Evolutionary conservation across 805 yeast species (phyloP), one percentile per base, ranked within the genome.

Genomic region (Kazachstania taianensis): DNA sequence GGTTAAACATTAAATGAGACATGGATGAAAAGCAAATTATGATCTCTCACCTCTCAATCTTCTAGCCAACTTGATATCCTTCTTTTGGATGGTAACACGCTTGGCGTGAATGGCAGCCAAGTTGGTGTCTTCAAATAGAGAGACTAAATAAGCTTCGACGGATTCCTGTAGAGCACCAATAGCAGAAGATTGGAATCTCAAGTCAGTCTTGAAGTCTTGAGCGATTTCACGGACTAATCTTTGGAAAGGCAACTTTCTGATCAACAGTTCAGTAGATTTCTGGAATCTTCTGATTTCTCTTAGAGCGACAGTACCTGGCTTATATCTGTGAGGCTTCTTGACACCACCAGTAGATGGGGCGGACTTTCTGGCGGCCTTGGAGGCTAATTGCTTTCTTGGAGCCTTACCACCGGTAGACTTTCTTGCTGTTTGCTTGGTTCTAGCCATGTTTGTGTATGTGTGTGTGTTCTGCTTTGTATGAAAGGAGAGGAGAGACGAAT

Each of bases 81-180:
- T 87, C 84, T 86, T 87, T 75, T 85, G 95, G 60, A 89, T 85
- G 48, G 98, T 89, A 53, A 89, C 97, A 71, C 98, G 81, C 78
- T 92, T 89, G 57, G 97, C 98, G 69, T 89, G 98, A 52, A 86
- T 84, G 49, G 97, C 96, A 71, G 96, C 92, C 72, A 89, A 75
- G 73, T 87, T 89, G 49, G 97, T 92, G 67, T 92, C 97, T 73
- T 89, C 97, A 53, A 89, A 92, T 58, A 89, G 69, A 42, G 95
- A 84, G 37, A 89, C 96, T 55, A 92, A 73, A 75, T 86, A 92
- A 58, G 96, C 96, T 73, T 89, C 98, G 45, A 89, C 95, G 46
- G 97, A 87, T 70, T 92, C 98, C 67, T 89, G 98, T 55, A 89
- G 72, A 51, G 98, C 98, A 69, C 94, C 87, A 49, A 89, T 81